Conservation (phyloP, 768 basidiomycete genomes). For the Candolleomyces eurysporus region DNA sequence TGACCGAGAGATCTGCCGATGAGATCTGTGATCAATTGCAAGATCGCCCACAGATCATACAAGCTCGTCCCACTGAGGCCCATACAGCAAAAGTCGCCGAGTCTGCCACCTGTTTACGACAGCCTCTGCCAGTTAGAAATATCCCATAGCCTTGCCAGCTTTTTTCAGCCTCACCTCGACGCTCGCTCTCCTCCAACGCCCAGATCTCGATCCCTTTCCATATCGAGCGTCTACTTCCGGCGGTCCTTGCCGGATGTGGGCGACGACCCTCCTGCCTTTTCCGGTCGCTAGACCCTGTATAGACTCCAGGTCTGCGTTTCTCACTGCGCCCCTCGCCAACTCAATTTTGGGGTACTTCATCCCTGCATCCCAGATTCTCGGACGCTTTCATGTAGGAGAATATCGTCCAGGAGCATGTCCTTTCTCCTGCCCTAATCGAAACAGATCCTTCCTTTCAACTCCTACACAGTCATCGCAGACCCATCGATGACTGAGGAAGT, state of each 20-base stretch:
- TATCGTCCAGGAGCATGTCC: not conserved
- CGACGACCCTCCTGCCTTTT: slow-evolving; percentile 1
- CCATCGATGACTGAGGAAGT: not conserved
- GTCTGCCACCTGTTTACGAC: not conserved
- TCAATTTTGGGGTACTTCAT: slow-evolving; percentile 9
- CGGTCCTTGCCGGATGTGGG: slow-evolving; percentile 24
- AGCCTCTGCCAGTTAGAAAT: not conserved
- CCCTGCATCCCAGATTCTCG: slow-evolving; percentile 13
- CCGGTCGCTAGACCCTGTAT: slow-evolving; percentile 17
- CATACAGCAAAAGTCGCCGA: not conserved
- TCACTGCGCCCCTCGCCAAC: slow-evolving; percentile 11
- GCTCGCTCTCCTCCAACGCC: not conserved
- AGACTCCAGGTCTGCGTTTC: slow-evolving; percentile 20
- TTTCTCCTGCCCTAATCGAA: not conserved
- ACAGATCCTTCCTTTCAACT: no score
- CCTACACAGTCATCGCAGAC: not conserved
- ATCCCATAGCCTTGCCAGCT: not conserved
- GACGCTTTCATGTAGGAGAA: slow-evolving; percentile 7
- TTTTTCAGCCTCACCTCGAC: not conserved
- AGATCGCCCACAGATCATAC: slow-evolving; percentile 16
- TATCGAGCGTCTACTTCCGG: slow-evolving; percentile 24
- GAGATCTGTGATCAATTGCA: slow-evolving; percentile 15
- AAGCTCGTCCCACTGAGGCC: not conserved
- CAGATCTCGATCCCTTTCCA: slow-evolving; percentile 12
- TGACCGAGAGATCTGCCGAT: slow-evolving; percentile 32